Evolutionary conservation across 495 filamentous ascomycete species (phyloP).

Genomic region (Aspergillus bertholletiae): DNA sequence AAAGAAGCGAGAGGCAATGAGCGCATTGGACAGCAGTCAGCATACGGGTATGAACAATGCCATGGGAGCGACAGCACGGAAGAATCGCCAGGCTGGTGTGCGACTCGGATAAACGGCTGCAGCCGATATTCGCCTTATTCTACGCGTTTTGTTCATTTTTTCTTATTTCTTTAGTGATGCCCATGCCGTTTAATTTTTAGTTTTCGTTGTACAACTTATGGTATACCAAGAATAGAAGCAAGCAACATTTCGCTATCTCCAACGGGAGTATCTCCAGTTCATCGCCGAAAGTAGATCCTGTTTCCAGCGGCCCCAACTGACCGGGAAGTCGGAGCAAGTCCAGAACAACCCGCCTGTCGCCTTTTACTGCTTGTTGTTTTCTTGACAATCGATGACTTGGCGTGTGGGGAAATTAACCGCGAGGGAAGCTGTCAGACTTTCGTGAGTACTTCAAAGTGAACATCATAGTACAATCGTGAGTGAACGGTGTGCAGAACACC

Average conservation of each 20-base stretch:
- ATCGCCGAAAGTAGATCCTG: not conserved
- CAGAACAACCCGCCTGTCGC: too few species aligned
- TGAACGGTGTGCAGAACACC: too few species aligned
- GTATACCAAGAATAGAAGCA: slow-evolving; percentile 1
- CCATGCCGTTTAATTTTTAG: slow-evolving; percentile 3
- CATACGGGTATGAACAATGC: slow-evolving; percentile 80
- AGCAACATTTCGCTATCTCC: not conserved
- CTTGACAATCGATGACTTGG: slow-evolving; percentile 17
- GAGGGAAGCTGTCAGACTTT: not conserved
- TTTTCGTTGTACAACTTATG: not conserved
- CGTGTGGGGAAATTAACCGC: slow-evolving; percentile 30
- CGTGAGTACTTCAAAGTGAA: not conserved
- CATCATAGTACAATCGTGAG: too few species aligned
- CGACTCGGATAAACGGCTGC: slow-evolving; percentile 58
- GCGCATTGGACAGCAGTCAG: slow-evolving; percentile 75
- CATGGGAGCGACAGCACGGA: slow-evolving; percentile 68
- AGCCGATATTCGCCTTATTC: too few species aligned
- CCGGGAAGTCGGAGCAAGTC: too few species aligned
- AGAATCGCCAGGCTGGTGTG: slow-evolving; percentile 85
- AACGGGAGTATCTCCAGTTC: not conserved
- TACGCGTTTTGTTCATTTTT: not conserved
- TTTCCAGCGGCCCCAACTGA: too few species aligned
- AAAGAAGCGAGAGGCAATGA: slow-evolving; percentile 79
- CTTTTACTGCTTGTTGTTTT: not conserved
- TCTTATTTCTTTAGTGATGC: not conserved